Evolutionary conservation across 352 stramenopile genomes (phyloP).

Genomic region (Phytophthora foliorum): DNA sequence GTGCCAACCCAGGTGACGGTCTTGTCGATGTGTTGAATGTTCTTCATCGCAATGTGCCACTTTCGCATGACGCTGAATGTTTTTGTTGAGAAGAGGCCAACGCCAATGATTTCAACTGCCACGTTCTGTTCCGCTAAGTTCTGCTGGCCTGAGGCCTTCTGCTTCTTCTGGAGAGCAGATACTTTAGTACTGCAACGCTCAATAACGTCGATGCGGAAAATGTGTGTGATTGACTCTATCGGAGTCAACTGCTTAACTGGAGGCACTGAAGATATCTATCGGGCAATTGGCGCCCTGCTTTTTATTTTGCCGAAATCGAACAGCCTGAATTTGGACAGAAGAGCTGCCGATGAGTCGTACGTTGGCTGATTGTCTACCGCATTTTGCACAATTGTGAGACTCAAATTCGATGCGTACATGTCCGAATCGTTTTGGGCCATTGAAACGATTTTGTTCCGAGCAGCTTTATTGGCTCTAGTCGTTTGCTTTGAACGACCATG

Average conservation of each 20-base stretch:
- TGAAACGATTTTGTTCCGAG: not conserved
- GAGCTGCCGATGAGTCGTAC: not conserved
- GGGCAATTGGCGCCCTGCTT: not conserved
- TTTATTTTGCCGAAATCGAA: not conserved
- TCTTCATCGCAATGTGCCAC: conserved; percentile 2
- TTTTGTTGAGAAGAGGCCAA: conserved; percentile 4
- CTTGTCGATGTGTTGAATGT: not conserved
- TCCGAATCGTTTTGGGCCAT: not conserved
- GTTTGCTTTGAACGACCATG: not conserved
- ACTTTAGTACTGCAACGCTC: not conserved
- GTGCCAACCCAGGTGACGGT: not conserved
- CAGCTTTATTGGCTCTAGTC: not conserved
- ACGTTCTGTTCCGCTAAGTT: conserved; percentile 1
- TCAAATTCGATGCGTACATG: not conserved
- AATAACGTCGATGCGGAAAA: not conserved
- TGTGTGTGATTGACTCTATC: not conserved
- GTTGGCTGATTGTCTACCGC: not conserved
- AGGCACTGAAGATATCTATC: not conserved
- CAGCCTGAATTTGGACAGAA: not conserved
- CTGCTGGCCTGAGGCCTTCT: not conserved
- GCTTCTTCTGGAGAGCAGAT: not conserved
- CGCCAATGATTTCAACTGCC: conserved; percentile 7
- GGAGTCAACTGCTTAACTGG: not conserved
- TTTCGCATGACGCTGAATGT: conserved; percentile 3
- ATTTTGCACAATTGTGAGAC: not conserved